These are phyloP conservation scores for Agarophyton chilense DNA, from an alignment of 23 red algal genomes.

Conservation along the genomic window DNA sequence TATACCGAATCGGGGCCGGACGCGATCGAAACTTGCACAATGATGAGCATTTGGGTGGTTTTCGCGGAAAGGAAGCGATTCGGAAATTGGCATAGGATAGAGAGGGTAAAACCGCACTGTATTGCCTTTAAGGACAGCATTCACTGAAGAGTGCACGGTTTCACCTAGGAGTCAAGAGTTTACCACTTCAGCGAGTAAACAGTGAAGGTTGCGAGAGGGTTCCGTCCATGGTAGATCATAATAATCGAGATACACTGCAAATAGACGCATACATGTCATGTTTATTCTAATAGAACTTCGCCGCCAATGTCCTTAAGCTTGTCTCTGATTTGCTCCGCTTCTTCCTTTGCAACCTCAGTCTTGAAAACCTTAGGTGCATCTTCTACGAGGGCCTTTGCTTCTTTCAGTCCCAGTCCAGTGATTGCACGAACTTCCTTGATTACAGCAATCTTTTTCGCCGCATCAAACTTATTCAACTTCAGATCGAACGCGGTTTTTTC, in stretches of 20 bases:
- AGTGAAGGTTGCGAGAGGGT: not conserved
- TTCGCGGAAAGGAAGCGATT: not conserved
- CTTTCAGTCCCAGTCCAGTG: conserved; percentile 94
- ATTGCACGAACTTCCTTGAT: conserved; percentile 98
- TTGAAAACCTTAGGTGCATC: conserved; percentile 96
- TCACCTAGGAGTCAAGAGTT: not conserved
- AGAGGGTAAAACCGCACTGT: not conserved
- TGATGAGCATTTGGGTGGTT: not conserved
- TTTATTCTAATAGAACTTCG: conserved; percentile 79
- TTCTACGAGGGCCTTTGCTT: conserved; percentile 99
- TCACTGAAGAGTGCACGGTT: not conserved
- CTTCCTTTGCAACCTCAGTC: conserved; percentile 87
- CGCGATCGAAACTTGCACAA: not conserved
- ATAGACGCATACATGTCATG: not conserved
- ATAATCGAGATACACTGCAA: not conserved
- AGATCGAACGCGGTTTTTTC: conserved; percentile 97
- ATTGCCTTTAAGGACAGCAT: too few species aligned
- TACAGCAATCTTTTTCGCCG: conserved; percentile 97
- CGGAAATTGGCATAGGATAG: not conserved
- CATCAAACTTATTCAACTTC: conserved; percentile 90
- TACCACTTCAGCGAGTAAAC: not conserved
- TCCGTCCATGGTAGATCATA: not conserved
- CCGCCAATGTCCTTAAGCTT: conserved; percentile 90
- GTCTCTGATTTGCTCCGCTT: conserved; percentile 86
- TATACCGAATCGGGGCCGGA: not conserved